These are phyloP conservation scores for Physcomitrium patens DNA, from an alignment of 225 moss, liverwort and hornwort species.

Conservation along the genomic window DNA sequence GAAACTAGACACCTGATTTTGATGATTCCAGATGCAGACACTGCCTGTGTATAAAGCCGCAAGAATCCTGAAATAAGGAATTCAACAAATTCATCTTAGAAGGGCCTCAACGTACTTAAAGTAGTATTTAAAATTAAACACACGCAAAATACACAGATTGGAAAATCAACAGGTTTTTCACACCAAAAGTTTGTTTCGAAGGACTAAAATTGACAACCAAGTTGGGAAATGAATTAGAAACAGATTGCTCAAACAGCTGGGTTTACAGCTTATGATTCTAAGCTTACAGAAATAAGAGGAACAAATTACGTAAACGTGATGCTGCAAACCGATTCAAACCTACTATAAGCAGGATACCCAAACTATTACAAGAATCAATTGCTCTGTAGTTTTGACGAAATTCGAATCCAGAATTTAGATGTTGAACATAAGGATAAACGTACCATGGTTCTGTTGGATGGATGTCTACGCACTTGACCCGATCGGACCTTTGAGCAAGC, in stretches of 20 bases:
- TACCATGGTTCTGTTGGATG: slow-evolving; percentile 99
- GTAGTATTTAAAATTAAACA: background rate
- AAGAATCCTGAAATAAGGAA: slow-evolving; percentile 69
- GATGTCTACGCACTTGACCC: slow-evolving; percentile 95
- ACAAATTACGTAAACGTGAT: too few species aligned
- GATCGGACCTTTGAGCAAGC: slow-evolving; percentile 94
- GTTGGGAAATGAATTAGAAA: background rate
- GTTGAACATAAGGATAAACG: background rate
- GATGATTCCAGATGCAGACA: slow-evolving; percentile 96
- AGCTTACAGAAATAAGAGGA: too few species aligned
- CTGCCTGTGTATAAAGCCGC: slow-evolving; percentile 86
- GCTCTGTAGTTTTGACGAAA: background rate
- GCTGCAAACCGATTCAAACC: background rate
- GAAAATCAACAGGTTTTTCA: background rate
- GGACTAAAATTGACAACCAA: too few species aligned
- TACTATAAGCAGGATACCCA: background rate
- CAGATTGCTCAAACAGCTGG: background rate
- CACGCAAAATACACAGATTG: background rate
- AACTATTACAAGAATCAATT: background rate
- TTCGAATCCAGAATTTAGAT: background rate
- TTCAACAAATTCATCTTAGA: slow-evolving; percentile 5
- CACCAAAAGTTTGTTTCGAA: too few species aligned
- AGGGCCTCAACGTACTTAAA: background rate
- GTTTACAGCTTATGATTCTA: background rate
- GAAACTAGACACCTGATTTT: slow-evolving; percentile 68